phyloP scores from a whole-genome alignment of 495 filamentous ascomycete genomes.

The Hyaloscypha finlandica region DNA sequence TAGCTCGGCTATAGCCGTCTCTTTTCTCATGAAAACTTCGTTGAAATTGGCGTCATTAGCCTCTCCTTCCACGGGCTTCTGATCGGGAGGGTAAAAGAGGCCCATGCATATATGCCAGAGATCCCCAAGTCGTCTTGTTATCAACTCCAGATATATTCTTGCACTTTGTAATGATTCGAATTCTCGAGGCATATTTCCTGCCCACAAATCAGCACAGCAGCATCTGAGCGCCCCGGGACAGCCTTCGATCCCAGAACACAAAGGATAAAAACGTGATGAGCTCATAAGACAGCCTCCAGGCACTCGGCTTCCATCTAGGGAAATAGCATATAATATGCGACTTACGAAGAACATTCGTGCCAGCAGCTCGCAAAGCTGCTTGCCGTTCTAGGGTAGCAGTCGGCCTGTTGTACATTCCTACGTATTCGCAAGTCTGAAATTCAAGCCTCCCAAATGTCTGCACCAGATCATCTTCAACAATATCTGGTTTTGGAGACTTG shows the following conservation, averaged over 20 bases:
- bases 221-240: background rate
- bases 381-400: background rate
- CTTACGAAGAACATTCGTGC: background rate
- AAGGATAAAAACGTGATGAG: background rate
- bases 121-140: constrained; percentile 12
- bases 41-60: background rate
- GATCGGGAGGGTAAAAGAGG: background rate
- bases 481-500: background rate
- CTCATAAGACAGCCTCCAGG: background rate
- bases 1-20: background rate
- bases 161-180: constrained; percentile 9
- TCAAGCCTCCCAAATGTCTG: background rate
- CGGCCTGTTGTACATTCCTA: background rate
- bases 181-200: constrained; percentile 4
- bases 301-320: background rate
- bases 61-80: background rate
- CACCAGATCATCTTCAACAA: background rate
- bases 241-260: background rate
- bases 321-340: background rate
- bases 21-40: background rate
- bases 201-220: background rate
- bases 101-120: background rate
- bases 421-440: background rate
- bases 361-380: background rate
- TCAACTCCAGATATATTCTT: constrained; percentile 12